Evolutionary conservation across 2,329 filamentous ascomycete genomes (phyloP).

Genomic region (Clonostachys rosea): DNA sequence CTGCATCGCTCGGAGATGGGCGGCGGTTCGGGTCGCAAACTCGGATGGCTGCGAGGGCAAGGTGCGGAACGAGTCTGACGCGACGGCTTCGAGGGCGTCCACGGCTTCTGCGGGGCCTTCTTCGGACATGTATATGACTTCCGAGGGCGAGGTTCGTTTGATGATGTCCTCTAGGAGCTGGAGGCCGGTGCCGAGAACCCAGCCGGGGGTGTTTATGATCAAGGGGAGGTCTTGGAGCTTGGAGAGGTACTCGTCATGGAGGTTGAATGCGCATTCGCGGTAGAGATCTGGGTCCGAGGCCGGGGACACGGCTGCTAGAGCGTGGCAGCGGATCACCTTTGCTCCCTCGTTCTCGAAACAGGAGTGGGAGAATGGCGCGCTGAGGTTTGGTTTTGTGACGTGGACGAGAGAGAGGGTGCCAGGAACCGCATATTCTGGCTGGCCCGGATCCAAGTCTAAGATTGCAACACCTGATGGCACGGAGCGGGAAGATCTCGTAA

Average conservation of each 20-base stretch:
- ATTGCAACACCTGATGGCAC: conserved; percentile 36
- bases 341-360: conserved; percentile 21
- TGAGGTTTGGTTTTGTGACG: conserved; percentile 56
- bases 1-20: conserved; percentile 69
- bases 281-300: conserved; percentile 65
- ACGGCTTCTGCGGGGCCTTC: conserved; percentile 56
- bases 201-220: conserved; percentile 71
- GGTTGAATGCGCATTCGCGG: conserved; percentile 56
- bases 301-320: conserved; percentile 60
- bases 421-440: conserved; percentile 68
- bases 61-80: conserved; percentile 35
- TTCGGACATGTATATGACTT: conserved; percentile 66
- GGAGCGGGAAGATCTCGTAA: conserved; percentile 33
- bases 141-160: conserved; percentile 44
- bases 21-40: conserved; percentile 51
- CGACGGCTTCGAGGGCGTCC: conserved; percentile 41
- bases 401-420: conserved; percentile 66
- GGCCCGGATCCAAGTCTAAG: conserved; percentile 75
- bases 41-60: conserved; percentile 58
- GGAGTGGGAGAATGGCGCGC: conserved; percentile 63
- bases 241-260: conserved; percentile 54
- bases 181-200: conserved; percentile 67
- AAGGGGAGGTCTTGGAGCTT: conserved; percentile 45
- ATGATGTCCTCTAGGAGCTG: conserved; percentile 59
- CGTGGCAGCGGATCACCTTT: conserved; percentile 55